Base-by-base conservation (phyloP, 495 filamentous ascomycete species). In the Aspergillus campestris region DNA sequence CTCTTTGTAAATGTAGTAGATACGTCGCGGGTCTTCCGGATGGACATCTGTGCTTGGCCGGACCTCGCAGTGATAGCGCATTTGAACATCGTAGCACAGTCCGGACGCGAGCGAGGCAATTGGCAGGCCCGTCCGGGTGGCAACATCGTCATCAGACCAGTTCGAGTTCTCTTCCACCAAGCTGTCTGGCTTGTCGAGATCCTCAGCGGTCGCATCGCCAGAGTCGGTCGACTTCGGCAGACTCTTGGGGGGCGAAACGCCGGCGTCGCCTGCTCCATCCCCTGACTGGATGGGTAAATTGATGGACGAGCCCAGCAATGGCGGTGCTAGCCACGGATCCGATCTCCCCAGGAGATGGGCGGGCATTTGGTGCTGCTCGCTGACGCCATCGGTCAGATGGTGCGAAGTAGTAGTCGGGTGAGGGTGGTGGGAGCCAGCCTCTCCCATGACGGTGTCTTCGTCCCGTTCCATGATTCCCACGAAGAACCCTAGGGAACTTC, bases 11-110 rank as follows among this genome's bases (percentile, higher is more conserved):
- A 99, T 99, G 52, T 81, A 80, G 40, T 83, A 84, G 41, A 97
- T 96, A 6, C 92, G 79, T 24, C 87, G 75, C 0, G 94, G 94
- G 51, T 97, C 89, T 64, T 99, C 92, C 1, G 94, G 92, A 51
- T 99, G 92, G 45, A 88, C 79, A 12, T 91, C 86, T 34, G 71
- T 36, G 60, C 72, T 54, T 57, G 75, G 75, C 64, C 84, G 78
- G 5, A 88, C 76, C 54, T 94, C 94, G 31, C 82, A 82, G 57
- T 98, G 92, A 49, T 85, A 82, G 42, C 89, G 86, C 92, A 98
- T 98, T 13, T 89, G 80, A 18, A 80, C 76, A 67, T 98, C 92
- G 60, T 96, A 98, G 51, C 88, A 92, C 35, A 84, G 74, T 31
- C 94, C 82, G 7, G 86, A 84, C 5, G 86, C 66, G 38, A 89